Evolutionary conservation across 2,329 filamentous ascomycete genomes (phyloP), one percentile per base, ranked within the genome.

Genomic region (Pseudocercospora fuligena): DNA sequence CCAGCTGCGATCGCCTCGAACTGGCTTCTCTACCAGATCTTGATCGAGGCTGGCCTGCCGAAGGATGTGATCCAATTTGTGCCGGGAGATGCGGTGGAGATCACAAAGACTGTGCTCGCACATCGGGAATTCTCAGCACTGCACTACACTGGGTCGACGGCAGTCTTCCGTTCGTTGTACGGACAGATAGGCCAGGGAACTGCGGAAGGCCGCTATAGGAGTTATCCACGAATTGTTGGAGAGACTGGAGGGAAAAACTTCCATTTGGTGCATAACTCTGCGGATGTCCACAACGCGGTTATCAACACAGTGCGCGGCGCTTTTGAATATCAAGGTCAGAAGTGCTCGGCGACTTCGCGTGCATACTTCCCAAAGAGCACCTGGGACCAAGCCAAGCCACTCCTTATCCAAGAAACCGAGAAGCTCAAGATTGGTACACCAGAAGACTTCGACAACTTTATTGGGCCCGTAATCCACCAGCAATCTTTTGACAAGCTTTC

Each of bases 191-290:
- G 92, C 11, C 84, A 87, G 70, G 92, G 92, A 47, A 90, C 96
- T 21, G 91, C 92, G 5, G 89, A 93, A 75, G 92, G 91, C 69
- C 90, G 88, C 66, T 98, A 97, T 82, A 85, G 85, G 69, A 89
- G 90, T 73, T 98, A 97, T 81, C 93, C 93, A 54, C 90, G 93
- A 73, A 91, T 97, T 70, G 92, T 97, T 4, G 93, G 92, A 67
- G 93, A 97, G 85, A 97, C 93, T 29, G 92, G 93, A 67, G 93
- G 93, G 78, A 97, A 97, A 88, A 97, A 97, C 85, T 97, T 94
- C 85, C 93, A 96, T 80, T 81, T 97, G 61, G 80, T 97, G 33
- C 92, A 97, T 82, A 82, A 85, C 54, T 89, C 88, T 2, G 93
- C 93, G 46, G 91, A 96, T 73, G 81, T 95, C 59, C 83, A 88